Evolutionary conservation across 345 rosid species (phyloP).

Genomic region (Jatropha curcas): DNA sequence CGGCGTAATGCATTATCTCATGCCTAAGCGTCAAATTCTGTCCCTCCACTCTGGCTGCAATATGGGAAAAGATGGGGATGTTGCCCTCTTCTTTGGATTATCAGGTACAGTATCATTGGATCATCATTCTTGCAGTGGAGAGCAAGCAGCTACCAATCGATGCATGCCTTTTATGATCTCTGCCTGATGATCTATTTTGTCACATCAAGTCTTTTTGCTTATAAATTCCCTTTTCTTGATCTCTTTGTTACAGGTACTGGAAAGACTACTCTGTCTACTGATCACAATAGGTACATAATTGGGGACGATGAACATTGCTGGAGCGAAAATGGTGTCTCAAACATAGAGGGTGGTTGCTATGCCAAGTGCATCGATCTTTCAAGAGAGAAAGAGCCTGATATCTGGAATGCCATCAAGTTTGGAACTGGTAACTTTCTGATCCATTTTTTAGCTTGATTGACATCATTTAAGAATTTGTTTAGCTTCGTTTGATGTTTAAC

Average conservation of each 20-base stretch:
- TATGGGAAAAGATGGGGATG: conserved; percentile 97
- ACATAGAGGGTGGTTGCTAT: conserved; percentile 99
- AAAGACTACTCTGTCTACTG: conserved; percentile 96
- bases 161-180: conserved; percentile 25
- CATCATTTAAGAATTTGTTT: background rate
- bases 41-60: conserved; percentile 98
- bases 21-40: conserved; percentile 93
- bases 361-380: conserved; percentile 97
- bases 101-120: conserved; percentile 66
- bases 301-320: conserved; percentile 99
- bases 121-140: conserved; percentile 18
- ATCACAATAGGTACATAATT: conserved; percentile 82
- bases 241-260: conserved; percentile 61
- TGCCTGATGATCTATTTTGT: conserved; percentile 1
- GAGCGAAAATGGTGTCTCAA: conserved; percentile 89
- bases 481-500: background rate
- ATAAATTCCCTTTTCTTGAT: background rate
- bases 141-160: conserved; percentile 22
- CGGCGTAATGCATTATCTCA: conserved; percentile 97
- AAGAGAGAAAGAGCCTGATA: conserved; percentile 92
- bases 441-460: background rate
- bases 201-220: conserved; percentile 3
- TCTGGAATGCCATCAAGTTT: conserved; percentile 94
- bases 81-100: conserved; percentile 98
- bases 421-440: conserved; percentile 60